Conservation (phyloP, 441 rosid species). For the Adansonia rubrostipa region DNA sequence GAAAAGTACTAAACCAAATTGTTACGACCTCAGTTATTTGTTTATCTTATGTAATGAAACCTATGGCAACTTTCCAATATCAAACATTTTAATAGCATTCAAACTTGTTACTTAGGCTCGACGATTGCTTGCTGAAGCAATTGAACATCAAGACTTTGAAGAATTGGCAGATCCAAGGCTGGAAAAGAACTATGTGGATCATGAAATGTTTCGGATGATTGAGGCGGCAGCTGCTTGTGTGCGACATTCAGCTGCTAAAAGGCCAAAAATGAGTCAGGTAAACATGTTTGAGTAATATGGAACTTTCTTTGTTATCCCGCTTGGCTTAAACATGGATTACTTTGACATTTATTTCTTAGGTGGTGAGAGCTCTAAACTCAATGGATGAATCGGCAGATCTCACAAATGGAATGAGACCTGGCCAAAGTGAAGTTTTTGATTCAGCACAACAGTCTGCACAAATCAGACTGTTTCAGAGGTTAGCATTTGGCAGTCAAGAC, state of each 20-base stretch:
- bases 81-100: constrained; percentile 6
- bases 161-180: constrained; percentile 70
- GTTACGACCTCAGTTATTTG: neutral
- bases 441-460: constrained; percentile 76
- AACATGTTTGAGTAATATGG: neutral
- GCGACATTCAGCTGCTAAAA: constrained; percentile 46
- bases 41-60: neutral
- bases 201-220: neutral
- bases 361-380: constrained; percentile 28
- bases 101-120: constrained; percentile 59
- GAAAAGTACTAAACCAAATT: neutral
- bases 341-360: constrained; percentile 35
- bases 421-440: constrained; percentile 74
- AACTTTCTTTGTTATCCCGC: neutral
- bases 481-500: constrained; percentile 94
- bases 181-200: constrained; percentile 53
- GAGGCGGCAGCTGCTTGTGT: no score
- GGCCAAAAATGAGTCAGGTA: constrained; percentile 91
- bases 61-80: neutral
- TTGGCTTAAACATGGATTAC: neutral
- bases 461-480: constrained; percentile 38
- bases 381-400: constrained; percentile 70
- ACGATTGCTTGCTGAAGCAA: constrained; percentile 69
- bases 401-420: constrained; percentile 85
- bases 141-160: constrained; percentile 66